phyloP scores from a whole-genome alignment of 352 stramenopile species.

The Phytopythium mirpurense region DNA sequence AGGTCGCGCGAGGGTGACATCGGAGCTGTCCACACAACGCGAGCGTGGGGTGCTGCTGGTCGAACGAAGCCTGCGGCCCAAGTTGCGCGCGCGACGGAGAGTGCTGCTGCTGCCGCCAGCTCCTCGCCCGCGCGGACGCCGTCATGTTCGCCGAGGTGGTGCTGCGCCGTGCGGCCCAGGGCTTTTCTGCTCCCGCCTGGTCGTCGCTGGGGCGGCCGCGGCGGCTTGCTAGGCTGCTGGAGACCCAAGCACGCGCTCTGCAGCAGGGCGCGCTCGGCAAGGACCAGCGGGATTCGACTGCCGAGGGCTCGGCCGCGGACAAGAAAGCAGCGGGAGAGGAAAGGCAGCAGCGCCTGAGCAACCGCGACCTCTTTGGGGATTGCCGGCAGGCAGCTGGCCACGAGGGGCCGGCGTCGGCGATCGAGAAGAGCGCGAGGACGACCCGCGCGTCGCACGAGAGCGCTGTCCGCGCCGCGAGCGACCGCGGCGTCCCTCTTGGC shows the following conservation, averaged over 20 bases:
- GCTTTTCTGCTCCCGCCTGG: constrained; percentile 12
- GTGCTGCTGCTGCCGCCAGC: background rate
- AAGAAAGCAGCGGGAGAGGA: background rate
- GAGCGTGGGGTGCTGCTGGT: background rate
- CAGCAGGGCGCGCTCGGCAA: constrained; percentile 1
- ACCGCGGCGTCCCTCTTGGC: background rate
- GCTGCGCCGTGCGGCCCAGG: background rate
- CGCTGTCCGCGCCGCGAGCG: background rate
- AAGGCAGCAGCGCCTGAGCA: background rate
- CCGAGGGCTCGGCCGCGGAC: background rate
- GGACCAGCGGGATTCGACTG: constrained; percentile 3
- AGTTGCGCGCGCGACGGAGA: background rate
- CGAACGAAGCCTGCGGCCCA: no score
- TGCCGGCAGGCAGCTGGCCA: background rate
- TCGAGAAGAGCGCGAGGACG: background rate
- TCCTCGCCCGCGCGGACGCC: background rate
- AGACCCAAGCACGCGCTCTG: constrained; percentile 12
- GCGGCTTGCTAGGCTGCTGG: constrained; percentile 13
- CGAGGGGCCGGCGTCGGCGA: background rate
- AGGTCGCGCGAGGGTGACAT: background rate
- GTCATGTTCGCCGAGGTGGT: constrained; percentile 4
- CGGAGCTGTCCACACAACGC: constrained; percentile 3
- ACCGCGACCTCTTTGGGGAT: constrained; percentile 1
- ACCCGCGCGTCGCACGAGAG: background rate
- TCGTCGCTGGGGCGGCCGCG: constrained; percentile 14